A percentile compares a stretch with the other conserved stretches of the same genome.
Conservation (phyloP, 1,284 basidiomycete genomes). For the Amylostereum areolatum region DNA sequence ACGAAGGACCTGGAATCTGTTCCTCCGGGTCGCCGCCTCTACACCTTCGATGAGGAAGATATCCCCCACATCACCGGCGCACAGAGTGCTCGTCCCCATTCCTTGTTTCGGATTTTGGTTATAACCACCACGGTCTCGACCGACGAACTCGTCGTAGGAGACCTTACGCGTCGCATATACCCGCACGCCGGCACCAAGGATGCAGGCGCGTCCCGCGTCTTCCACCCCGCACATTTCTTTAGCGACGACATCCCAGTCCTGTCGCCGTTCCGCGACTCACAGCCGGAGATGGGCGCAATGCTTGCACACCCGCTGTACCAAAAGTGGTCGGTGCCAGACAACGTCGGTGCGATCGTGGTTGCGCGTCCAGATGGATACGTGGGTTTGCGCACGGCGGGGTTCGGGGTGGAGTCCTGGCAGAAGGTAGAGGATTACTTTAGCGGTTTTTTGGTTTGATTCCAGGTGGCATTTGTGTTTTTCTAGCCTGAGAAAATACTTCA, state of each 20-base stretch:
- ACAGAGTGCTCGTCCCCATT: constrained; percentile 2
- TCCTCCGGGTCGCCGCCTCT: constrained; percentile 4
- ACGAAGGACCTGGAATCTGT: background rate
- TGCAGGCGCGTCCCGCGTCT: constrained; percentile 1
- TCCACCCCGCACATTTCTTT: constrained; percentile 8
- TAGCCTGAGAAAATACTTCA: too few species aligned
- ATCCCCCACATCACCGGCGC: constrained; percentile 7
- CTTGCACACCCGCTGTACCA: constrained; percentile 6
- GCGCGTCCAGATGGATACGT: constrained; percentile 19
- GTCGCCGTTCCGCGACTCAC: constrained; percentile 6
- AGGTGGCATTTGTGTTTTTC: too few species aligned
- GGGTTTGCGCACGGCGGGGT: constrained; percentile 5
- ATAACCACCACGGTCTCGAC: constrained; percentile 5
- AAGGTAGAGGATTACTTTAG: constrained; percentile 7
- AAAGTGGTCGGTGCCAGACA: constrained; percentile 7
- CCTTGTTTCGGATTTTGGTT: constrained; percentile 5
- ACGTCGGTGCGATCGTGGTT: constrained; percentile 15
- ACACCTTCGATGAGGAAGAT: constrained; percentile 9
- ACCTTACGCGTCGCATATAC: constrained; percentile 3
- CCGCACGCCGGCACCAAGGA: constrained; percentile 1
- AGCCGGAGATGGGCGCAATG: constrained; percentile 6
- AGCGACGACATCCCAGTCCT: constrained; percentile 8
- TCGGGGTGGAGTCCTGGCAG: constrained; percentile 3
- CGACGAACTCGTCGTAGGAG: constrained; percentile 1
- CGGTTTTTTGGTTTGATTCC: too few species aligned